Evolutionary conservation across 352 stramenopile species (phyloP), one percentile per base, ranked within the genome.

Genomic region (Pythium insidiosum): DNA sequence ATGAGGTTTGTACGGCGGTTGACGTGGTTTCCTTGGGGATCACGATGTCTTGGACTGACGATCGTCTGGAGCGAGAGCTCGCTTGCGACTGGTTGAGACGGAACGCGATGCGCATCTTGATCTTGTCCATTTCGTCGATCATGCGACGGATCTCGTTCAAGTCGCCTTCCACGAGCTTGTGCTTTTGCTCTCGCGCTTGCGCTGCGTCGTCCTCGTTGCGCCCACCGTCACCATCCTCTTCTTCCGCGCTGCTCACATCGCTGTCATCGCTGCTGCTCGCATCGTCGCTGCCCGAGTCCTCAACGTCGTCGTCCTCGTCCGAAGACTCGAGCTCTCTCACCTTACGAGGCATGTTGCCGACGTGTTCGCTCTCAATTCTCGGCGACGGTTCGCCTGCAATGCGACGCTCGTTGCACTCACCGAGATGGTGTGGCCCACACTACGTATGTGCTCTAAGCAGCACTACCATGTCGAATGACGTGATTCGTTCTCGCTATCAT

Each of bases 41-140:
- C 18, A 26, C 12, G 23, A 61, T 48, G 6, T 57, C 54, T 12
- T 58, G 38, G 1, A 53, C 34, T 0, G 46, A 55, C 19, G 53
- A 53, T 9, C 45, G 53, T 5, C 44, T 30, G 0, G 18, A 30
- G 2, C 29, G 20, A 31, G 36, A 15, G 28, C 37, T 50, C 3
- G 20, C 11, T 23, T 41, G 44, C 28, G 54, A 43, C 12, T 38
- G 53, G 2, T 33, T 24, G 6, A 84, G 56, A 7, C 68, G 63
- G 23, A 83, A 73, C 43, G 80, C 52, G 25, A 84, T 40, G 4
- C 68, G 66, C 46, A 44, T 38, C 38, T 72, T 85, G 31, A 84
- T 67, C n/a, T 58, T 54, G 34, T 78, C 64, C 68, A 88, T 88
- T 23, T 84, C 66, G 3, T 43, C 60, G 30, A 73, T 58, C 69